Conservation (phyloP, 2,329 filamentous ascomycete genomes). For the Penicillium sp. region DNA sequence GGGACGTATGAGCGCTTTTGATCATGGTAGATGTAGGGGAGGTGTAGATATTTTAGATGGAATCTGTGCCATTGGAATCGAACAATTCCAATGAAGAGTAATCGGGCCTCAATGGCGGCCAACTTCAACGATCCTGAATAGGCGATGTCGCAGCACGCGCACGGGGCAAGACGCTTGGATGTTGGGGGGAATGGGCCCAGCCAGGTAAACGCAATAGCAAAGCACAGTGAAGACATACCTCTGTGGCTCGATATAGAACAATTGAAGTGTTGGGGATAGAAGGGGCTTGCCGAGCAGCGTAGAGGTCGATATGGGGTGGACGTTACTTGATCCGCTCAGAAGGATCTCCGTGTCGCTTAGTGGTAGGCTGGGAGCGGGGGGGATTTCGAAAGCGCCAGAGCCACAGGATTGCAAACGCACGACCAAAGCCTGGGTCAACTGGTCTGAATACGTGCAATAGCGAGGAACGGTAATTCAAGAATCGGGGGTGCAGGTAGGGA, state of each 20-base stretch:
- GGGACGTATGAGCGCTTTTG: conserved; percentile 29
- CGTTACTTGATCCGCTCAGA: conserved; percentile 28
- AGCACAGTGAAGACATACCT: conserved; percentile 16
- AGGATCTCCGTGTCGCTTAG: conserved; percentile 44
- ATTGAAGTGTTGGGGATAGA: conserved; percentile 16
- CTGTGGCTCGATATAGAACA: conserved; percentile 9
- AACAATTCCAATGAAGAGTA: neutral
- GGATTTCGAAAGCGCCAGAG: conserved; percentile 26
- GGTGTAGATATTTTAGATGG: neutral
- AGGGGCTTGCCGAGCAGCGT: conserved; percentile 3
- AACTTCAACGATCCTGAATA: conserved; percentile 6
- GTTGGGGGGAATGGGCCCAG: conserved; percentile 7
- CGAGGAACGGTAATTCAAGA: neutral
- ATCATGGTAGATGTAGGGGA: conserved; percentile 13
- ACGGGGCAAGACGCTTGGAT: conserved; percentile 21
- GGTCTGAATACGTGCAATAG: conserved; percentile 5
- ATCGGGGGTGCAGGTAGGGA: conserved; percentile 8
- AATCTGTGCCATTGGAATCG: neutral
- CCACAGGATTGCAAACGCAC: conserved; percentile 14
- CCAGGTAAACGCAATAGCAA: conserved; percentile 3
- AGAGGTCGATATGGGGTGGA: conserved; percentile 18
- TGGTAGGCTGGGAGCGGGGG: conserved; percentile 38
- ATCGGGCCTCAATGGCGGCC: conserved; percentile 15
- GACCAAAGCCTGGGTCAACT: conserved; percentile 16
- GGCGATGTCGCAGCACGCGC: conserved; percentile 24